These are phyloP conservation scores for Orbilia quercus DNA, from an alignment of 2,329 filamentous ascomycete genomes.

Conservation along the genomic window DNA sequence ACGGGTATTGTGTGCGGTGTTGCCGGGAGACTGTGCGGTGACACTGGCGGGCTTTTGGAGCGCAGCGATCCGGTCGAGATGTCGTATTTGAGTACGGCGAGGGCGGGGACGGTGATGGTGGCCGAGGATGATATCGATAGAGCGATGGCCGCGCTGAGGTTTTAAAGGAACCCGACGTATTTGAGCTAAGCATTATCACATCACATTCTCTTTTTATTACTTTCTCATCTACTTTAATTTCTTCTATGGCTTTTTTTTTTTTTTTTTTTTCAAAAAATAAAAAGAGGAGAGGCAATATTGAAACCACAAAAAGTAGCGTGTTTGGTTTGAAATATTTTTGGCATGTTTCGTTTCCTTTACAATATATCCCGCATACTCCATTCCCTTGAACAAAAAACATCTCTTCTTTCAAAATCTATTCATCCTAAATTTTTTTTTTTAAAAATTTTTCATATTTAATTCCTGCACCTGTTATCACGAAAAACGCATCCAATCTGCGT, in stretches of 20 bases:
- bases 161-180: slow-evolving; percentile 38
- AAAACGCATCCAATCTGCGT: slow-evolving; percentile 9
- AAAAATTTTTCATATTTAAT: too few relatives aligned
- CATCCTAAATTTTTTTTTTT: neutral
- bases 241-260: too few relatives aligned
- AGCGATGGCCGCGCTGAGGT: slow-evolving; percentile 76
- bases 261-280: neutral
- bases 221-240: slow-evolving; percentile 6
- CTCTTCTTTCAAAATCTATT: slow-evolving; percentile 12
- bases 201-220: neutral
- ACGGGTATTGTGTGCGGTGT: slow-evolving; percentile 96
- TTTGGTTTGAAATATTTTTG: slow-evolving; percentile 10
- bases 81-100: slow-evolving; percentile 88
- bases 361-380: neutral
- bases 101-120: slow-evolving; percentile 89
- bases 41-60: slow-evolving; percentile 63
- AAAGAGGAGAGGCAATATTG: slow-evolving; percentile 16
- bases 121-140: slow-evolving; percentile 77
- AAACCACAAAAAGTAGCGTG: slow-evolving; percentile 35
- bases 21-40: slow-evolving; percentile 81
- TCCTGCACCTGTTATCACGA: too few relatives aligned
- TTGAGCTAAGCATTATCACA: neutral
- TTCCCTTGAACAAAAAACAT: slow-evolving; percentile 22
- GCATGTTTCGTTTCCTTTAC: slow-evolving; percentile 36
- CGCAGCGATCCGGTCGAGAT: slow-evolving; percentile 72